A percentile compares a stretch with the other conserved stretches of the same genome.
These are phyloP conservation scores for Rubus parviflorus DNA, from an alignment of 306 rosid species.

Conservation along the genomic window DNA sequence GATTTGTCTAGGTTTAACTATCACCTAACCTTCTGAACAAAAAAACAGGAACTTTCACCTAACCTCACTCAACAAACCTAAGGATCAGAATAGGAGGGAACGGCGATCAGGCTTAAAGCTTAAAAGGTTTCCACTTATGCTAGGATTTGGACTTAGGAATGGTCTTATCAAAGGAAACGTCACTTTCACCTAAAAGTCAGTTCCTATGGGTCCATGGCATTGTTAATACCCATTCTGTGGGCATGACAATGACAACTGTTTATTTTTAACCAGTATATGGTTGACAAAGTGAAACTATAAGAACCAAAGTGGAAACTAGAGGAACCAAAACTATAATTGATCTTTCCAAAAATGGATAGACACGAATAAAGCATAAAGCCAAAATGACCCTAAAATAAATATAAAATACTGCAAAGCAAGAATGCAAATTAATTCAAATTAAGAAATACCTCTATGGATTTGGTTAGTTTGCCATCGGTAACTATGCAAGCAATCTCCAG, in stretches of 20 bases:
- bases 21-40: neutral
- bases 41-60: neutral
- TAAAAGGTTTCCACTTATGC: neutral
- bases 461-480: slow-evolving; percentile 78
- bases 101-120: neutral
- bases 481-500: slow-evolving; percentile 93
- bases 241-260: neutral
- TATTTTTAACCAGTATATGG: neutral
- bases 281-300: neutral
- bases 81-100: neutral
- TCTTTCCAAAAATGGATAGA: neutral
- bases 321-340: neutral
- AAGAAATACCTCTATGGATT: slow-evolving; percentile 65
- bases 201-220: neutral
- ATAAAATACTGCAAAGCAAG: slow-evolving; percentile 20
- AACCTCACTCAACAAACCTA: neutral
- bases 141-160: too few relatives aligned
- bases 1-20: neutral
- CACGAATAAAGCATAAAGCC: neutral
- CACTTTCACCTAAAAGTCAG: neutral
- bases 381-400: neutral
- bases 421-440: neutral
- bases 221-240: neutral
- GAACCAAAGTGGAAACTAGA: neutral
- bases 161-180: too few relatives aligned